Evolutionary conservation across 2,329 filamentous ascomycete species (phyloP).

Genomic region (Sporothrix globosa): DNA sequence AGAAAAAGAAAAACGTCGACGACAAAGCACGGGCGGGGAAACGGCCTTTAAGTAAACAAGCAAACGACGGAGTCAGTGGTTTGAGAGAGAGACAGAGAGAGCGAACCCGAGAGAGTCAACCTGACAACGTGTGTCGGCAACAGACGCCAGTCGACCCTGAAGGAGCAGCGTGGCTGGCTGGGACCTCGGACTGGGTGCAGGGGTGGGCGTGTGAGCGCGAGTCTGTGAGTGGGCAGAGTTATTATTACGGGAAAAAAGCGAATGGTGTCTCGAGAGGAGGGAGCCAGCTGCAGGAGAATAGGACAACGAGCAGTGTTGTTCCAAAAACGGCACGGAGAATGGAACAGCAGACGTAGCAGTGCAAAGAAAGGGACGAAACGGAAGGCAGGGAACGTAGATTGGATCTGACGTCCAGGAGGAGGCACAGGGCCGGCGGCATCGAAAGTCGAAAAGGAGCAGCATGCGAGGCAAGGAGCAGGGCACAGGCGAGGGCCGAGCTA

Average conservation of each 20-base stretch:
- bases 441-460: background rate
- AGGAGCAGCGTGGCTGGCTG: slow-evolving; percentile 18
- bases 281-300: slow-evolving; percentile 8
- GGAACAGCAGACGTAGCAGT: background rate
- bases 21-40: background rate
- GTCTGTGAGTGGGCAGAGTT: slow-evolving; percentile 6
- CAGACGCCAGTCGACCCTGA: slow-evolving; percentile 9
- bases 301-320: background rate
- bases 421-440: slow-evolving; percentile 11
- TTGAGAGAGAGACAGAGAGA: background rate
- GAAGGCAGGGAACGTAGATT: slow-evolving; percentile 23
- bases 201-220: background rate
- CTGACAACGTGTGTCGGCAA: slow-evolving; percentile 18
- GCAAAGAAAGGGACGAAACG: background rate
- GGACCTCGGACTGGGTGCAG: background rate
- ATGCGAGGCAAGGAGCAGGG: slow-evolving; percentile 1
- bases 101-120: slow-evolving; percentile 17
- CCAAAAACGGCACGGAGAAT: slow-evolving; percentile 18
- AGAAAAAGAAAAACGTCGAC: background rate
- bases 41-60: slow-evolving; percentile 22
- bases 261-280: slow-evolving; percentile 7
- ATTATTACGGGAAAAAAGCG: background rate
- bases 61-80: background rate
- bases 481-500: slow-evolving; percentile 20
- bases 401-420: slow-evolving; percentile 20